Evolutionary conservation across 2,329 filamentous ascomycete species (phyloP).

Genomic region (Pestalotiopsis sp.): DNA sequence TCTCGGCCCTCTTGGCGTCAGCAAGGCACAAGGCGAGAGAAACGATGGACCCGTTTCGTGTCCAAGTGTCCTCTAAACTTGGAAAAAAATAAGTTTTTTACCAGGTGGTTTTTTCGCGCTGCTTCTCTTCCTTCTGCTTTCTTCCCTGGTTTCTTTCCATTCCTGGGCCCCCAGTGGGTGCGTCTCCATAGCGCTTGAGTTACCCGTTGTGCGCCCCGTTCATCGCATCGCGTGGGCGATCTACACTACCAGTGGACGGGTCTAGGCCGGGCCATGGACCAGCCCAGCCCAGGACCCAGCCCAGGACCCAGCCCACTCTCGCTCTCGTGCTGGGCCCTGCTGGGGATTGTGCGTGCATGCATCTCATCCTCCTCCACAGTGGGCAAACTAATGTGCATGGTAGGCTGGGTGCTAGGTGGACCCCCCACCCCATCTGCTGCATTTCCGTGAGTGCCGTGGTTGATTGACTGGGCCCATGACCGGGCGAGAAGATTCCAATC

Average conservation of each 20-base stretch:
- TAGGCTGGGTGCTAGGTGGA: background rate
- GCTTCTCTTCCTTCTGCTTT: too few species aligned
- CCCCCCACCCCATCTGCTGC: background rate
- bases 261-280: background rate
- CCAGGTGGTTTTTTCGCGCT: background rate
- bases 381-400: background rate
- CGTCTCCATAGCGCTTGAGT: background rate
- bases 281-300: too few species aligned
- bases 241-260: constrained; percentile 8
- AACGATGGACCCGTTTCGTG: background rate
- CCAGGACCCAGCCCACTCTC: background rate
- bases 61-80: background rate
- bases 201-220: constrained; percentile 9
- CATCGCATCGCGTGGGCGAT: constrained; percentile 2
- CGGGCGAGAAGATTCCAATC: background rate
- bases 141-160: too few species aligned
- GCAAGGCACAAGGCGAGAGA: background rate
- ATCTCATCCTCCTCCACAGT: background rate
- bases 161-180: background rate
- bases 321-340: background rate
- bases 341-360: background rate
- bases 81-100: background rate
- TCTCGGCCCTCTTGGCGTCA: background rate
- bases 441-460: background rate
- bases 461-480: background rate